Percentiles rank a stretch among this genome's conserved stretches.
phyloP scores from a whole-genome alignment of 768 basidiomycete species.

The Lyophyllum atratum region DNA sequence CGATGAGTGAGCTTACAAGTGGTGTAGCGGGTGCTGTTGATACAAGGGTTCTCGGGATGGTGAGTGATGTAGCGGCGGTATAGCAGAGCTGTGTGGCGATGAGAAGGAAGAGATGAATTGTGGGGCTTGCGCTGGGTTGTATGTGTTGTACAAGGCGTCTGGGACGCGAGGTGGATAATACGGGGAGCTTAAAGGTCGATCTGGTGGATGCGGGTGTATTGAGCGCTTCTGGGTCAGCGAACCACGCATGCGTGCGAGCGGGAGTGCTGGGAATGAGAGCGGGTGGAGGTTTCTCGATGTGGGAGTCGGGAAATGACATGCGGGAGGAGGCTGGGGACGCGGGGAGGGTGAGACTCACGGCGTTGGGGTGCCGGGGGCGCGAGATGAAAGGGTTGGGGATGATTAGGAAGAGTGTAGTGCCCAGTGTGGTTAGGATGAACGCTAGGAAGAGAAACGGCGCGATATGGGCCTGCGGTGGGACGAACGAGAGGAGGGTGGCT shows the following conservation, averaged over 20 bases:
- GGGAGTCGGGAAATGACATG: neutral
- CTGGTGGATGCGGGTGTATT: neutral
- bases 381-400: neutral
- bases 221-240: neutral
- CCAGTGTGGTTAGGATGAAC: constrained; percentile 7
- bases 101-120: constrained; percentile 1
- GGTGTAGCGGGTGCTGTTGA: neutral
- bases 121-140: neutral
- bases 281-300: constrained; percentile 1
- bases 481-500: constrained; percentile 16
- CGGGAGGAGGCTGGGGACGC: constrained; percentile 4
- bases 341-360: constrained; percentile 1
- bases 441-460: constrained; percentile 9
- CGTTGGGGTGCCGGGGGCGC: neutral
- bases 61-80: neutral
- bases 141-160: neutral
- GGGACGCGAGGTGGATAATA: neutral
- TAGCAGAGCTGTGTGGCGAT: constrained; percentile 4
- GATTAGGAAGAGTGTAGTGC: constrained; percentile 3
- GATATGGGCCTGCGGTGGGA: constrained; percentile 3
- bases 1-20: neutral
- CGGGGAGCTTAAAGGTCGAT: neutral
- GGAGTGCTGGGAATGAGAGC: neutral
- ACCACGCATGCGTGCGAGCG: neutral
- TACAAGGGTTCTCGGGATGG: constrained; percentile 1